Conservation (phyloP, 441 rosid genomes). For the Gossypium davidsonii region DNA sequence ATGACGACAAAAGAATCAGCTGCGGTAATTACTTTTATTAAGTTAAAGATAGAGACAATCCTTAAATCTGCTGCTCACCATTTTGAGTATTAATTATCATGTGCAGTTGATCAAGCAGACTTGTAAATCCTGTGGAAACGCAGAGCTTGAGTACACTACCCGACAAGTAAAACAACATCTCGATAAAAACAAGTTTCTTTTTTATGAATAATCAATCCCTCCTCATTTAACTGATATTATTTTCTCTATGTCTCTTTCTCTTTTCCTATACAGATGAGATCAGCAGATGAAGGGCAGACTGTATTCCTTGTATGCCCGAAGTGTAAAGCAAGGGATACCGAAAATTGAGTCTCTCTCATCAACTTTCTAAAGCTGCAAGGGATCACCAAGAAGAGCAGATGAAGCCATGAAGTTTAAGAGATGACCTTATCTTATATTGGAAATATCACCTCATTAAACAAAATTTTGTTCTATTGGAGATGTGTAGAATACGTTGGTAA, state of each 20-base stretch:
- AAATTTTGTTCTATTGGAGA: neutral
- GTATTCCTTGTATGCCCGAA: constrained; percentile 39
- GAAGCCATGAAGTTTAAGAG: neutral
- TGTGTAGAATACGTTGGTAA: neutral
- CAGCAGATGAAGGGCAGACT: constrained; percentile 64
- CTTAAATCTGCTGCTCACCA: neutral
- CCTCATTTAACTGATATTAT: neutral
- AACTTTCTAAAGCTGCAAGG: neutral
- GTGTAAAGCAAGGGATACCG: constrained; percentile 31
- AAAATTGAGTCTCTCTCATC: constrained; percentile 29
- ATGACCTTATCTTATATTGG: neutral
- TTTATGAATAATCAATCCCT: neutral
- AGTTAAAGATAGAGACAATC: neutral
- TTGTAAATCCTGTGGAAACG: constrained; percentile 42
- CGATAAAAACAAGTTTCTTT: neutral
- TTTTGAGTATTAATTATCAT: neutral
- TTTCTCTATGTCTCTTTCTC: constrained; percentile 3
- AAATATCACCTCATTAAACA: neutral
- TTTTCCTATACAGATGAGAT: constrained; percentile 41
- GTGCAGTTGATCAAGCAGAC: constrained; percentile 30
- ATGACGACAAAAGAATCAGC: constrained; percentile 24
- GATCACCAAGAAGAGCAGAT: neutral
- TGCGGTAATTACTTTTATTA: constrained; percentile 25
- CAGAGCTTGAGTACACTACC: constrained; percentile 38
- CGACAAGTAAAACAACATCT: constrained; percentile 33